Evolutionary conservation across 371 early-diverging fungal species (phyloP), one percentile per base, ranked within the genome.

Genomic region (Paramicrosporidium saccamoebae): DNA sequence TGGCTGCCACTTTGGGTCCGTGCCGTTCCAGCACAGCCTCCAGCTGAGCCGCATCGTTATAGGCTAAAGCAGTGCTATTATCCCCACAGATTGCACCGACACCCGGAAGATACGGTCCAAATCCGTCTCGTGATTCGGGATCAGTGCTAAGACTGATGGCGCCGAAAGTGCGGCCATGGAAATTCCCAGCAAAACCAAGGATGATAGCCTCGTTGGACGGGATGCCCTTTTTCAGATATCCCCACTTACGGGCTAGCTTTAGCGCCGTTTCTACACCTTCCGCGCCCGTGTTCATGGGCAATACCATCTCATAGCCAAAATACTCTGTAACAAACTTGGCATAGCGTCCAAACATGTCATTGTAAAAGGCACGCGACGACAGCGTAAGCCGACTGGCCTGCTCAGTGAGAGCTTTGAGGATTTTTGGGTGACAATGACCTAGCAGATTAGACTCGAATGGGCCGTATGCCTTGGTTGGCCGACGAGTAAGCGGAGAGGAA

Each of bases 181-280:
- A 92, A 58, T 92, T 92, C 35, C 69, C 60, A 13, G 49, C 49
- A 33, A 64, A 65, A 17, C 74, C 55, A 19, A 84, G 45, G 3
- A 92, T 51, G 25, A 88, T 57, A 16, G 81, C 82, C 26, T 77
- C 37, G 30, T 67, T 57, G 20, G 56, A 52, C 8, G 65, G 55
- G 19, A 92, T 67, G 5, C 64, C 58, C 55, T 92, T 92, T 50
- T 71, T 64, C 27, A 52, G 30, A 48, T 84, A 84, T 9, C 71
- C 94, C 90, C 90, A 92, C 44, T 71, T 69, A 37, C 94, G 64
- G 19, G 90, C 69, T n/a, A 92, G 57, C 52, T 92, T 92, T 41
- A 92, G 62, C 9, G 79, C 94, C 4, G 94, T 86, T 41, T 92
- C 94, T 11, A 92, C 90, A 5, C 81, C 90, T 39, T 92, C 94